Evolutionary conservation across 2,329 filamentous ascomycete genomes (phyloP).

Genomic region (Aspergillus pseudoviridinutans): DNA sequence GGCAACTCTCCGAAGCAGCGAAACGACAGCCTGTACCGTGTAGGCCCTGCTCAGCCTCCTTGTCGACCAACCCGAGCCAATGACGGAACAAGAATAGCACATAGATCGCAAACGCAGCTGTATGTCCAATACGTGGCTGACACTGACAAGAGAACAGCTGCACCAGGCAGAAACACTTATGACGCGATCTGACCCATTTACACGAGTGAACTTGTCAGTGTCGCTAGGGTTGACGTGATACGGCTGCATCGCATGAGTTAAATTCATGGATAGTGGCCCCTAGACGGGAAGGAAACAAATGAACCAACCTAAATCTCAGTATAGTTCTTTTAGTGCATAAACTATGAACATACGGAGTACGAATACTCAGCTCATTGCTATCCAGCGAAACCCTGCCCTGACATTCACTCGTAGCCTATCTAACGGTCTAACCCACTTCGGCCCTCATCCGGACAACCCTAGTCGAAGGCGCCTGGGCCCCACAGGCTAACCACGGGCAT

Average conservation of each 20-base stretch:
- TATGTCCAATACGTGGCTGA: background rate
- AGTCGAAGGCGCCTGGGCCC: slow-evolving; percentile 2
- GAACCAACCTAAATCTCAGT: background rate
- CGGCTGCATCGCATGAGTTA: no score
- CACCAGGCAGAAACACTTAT: background rate
- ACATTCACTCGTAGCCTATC: background rate
- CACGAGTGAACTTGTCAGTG: background rate
- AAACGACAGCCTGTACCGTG: background rate
- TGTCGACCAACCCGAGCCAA: background rate
- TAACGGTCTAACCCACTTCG: background rate
- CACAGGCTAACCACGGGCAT: slow-evolving; percentile 12
- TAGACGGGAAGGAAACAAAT: no score
- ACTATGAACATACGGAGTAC: background rate
- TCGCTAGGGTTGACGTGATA: background rate
- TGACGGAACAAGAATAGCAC: background rate
- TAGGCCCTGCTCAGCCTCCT: background rate
- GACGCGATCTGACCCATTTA: background rate
- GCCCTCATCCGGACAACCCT: slow-evolving; percentile 1
- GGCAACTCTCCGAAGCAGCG: no score
- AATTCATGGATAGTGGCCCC: no score
- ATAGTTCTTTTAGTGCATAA: background rate
- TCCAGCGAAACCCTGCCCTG: background rate
- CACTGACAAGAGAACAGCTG: background rate
- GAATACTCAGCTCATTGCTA: background rate
- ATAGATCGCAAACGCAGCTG: background rate